Evolutionary conservation across 768 basidiomycete species (phyloP), one percentile per base, ranked within the genome.

Genomic region (Strobilomyces echinocephalus): DNA sequence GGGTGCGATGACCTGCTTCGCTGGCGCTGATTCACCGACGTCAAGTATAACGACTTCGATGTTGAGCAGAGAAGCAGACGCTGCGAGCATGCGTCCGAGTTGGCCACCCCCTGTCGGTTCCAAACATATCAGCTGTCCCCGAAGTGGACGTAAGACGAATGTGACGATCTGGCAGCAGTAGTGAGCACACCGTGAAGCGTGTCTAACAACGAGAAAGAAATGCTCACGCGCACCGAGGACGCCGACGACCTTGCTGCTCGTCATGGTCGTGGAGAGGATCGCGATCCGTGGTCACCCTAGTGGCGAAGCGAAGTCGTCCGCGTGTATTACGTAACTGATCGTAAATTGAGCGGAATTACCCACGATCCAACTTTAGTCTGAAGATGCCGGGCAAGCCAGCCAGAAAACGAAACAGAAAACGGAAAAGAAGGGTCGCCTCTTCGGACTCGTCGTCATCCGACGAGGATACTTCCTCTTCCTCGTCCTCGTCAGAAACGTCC

Each of bases 11-110:
- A 95, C 74, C 67, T 95, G 95, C 69, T 98, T 99, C 9, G 95
- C 97, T 0, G 95, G 97, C 1, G 79, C 81, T 52, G 79, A 67
- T n/a, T 79, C 74, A 14, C 91, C 91, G 10, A 83, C 80, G 65
- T 97, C 97, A 34, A 99, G 86, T 58, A 97, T 82, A 31, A 93
- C 71, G 16, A 95, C 74, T 38, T 87, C 81, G 61, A 97, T 77
- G 63, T 93, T 90, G 46, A 98, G 79, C 31, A 92, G 78, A 3
- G 94, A 86, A 4, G 95, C 95, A 0, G 95, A 85, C 31, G 86
- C 85, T 5, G 87, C 90, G 14, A 99, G 80, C 97, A 99, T 99
- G 21, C 95, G 91, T 24, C 95, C 95, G 24, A 99, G 83, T 72
- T 98, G 95, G 57, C 95, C 95, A 35, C 97, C 97, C 57, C 95